Percentiles rank a stretch among this genome's conserved stretches.
phyloP scores from a whole-genome alignment of 2,329 filamentous ascomycete species.

The Iodosphaeria phyllophila region DNA sequence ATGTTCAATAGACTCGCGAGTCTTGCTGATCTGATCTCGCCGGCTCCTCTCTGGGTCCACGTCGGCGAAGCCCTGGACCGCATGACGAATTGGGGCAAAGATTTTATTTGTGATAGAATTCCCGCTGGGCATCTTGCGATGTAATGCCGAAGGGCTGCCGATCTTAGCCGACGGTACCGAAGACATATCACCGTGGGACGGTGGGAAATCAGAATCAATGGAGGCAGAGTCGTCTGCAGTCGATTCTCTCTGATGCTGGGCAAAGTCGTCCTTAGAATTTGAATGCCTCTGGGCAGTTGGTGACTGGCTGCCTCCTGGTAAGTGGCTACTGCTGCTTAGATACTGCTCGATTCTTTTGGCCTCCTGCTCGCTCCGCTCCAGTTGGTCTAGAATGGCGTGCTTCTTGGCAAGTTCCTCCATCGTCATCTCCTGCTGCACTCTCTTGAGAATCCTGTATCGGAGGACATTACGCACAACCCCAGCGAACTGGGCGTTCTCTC shows the following conservation, averaged over 20 bases:
- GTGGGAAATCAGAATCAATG: constrained; percentile 90
- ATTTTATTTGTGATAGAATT: constrained; percentile 86
- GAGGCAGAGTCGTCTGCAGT: constrained; percentile 65
- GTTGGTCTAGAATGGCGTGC: constrained; percentile 56
- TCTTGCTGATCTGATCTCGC: constrained; percentile 89
- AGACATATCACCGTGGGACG: constrained; percentile 59
- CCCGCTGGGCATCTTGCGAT: constrained; percentile 70
- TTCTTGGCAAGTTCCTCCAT: constrained; percentile 86
- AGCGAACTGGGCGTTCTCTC: constrained; percentile 93
- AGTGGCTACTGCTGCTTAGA: constrained; percentile 53
- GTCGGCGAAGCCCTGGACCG: constrained; percentile 89
- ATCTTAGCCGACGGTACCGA: constrained; percentile 58
- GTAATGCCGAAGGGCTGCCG: constrained; percentile 32
- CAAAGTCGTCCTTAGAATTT: constrained; percentile 30
- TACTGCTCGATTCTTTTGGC: constrained; percentile 89
- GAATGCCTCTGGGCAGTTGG: constrained; percentile 49
- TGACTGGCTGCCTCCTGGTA: constrained; percentile 15
- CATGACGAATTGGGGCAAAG: constrained; percentile 87
- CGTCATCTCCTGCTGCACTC: constrained; percentile 95
- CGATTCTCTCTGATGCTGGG: constrained; percentile 33
- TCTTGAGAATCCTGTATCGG: constrained; percentile 77
- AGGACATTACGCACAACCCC: constrained; percentile 81
- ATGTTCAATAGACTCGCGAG: constrained; percentile 67
- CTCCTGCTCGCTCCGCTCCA: constrained; percentile 89
- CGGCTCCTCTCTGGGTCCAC: constrained; percentile 87